Percentiles rank a stretch among this genome's conserved stretches.
Evolutionary conservation across 208 protist species (phyloP).

Genomic region (Acanthamoeba triangularis): DNA sequence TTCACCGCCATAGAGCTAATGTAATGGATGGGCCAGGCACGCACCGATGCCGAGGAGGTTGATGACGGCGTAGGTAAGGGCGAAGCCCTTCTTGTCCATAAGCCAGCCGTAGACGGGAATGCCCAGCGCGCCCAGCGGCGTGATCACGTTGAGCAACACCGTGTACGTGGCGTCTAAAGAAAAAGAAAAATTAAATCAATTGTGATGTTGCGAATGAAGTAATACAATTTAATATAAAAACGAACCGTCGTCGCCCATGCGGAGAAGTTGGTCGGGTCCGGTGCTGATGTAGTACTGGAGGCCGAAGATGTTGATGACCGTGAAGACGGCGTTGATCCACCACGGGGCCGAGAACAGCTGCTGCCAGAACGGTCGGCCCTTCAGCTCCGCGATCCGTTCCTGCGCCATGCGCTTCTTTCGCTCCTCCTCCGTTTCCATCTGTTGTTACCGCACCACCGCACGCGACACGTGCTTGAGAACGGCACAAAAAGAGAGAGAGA

Average conservation of each 20-base stretch:
- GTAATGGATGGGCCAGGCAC: no score
- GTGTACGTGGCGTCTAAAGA: slow-evolving; percentile 27
- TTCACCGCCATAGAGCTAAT: no score
- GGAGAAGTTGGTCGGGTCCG: slow-evolving; percentile 13
- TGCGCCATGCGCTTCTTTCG: slow-evolving; percentile 12
- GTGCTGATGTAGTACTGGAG: slow-evolving; percentile 64
- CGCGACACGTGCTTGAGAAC: no score
- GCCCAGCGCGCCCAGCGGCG: slow-evolving; percentile 26
- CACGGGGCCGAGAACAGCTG: slow-evolving; percentile 34
- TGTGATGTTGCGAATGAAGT: no score
- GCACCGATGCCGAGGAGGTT: slow-evolving; percentile 21
- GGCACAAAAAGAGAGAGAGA: no score
- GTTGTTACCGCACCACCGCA: background rate
- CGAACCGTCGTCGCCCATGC: slow-evolving; percentile 12
- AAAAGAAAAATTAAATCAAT: background rate
- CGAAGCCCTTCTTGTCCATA: slow-evolving; percentile 60
- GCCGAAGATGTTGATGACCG: slow-evolving; percentile 15
- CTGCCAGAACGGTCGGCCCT: background rate
- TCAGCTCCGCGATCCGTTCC: background rate
- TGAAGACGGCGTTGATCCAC: background rate
- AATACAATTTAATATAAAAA: no score
- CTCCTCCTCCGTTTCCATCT: slow-evolving; percentile 14
- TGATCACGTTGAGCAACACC: slow-evolving; percentile 8
- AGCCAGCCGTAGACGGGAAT: slow-evolving; percentile 31
- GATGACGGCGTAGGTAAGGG: slow-evolving; percentile 2